Conservation (phyloP, 768 basidiomycete genomes). For the Tricholoma bakamatsutake region DNA sequence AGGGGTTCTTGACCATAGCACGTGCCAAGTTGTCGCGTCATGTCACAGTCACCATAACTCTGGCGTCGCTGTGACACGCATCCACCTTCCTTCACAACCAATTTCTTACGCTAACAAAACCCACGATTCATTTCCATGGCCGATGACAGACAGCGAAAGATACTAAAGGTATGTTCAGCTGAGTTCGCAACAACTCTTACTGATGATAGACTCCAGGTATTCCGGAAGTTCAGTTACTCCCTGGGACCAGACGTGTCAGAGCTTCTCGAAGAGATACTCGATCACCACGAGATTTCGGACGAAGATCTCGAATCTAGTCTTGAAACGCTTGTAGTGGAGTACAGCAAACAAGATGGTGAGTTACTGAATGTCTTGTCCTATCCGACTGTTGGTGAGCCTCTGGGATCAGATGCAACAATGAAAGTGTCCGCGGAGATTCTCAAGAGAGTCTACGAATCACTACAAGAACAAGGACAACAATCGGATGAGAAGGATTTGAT, state of each 20-base stretch:
- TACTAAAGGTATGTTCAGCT: constrained; percentile 36
- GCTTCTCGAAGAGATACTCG: constrained; percentile 66
- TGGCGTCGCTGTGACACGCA: background rate
- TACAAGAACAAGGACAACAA: constrained; percentile 60
- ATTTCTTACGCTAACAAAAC: background rate
- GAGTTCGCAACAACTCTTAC: background rate
- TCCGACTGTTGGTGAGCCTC: background rate
- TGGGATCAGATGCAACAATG: constrained; percentile 63
- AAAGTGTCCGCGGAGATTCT: constrained; percentile 69
- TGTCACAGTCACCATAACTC: background rate
- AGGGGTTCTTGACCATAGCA: background rate
- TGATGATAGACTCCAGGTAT: constrained; percentile 44
- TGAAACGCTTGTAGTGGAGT: constrained; percentile 79
- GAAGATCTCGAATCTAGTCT: constrained; percentile 69
- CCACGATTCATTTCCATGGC: constrained; percentile 25
- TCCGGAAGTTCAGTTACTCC: constrained; percentile 85
- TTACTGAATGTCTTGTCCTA: background rate
- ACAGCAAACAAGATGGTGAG: constrained; percentile 84
- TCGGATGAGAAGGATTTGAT: constrained; percentile 55
- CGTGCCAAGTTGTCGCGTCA: constrained; percentile 3
- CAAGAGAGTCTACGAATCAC: constrained; percentile 64
- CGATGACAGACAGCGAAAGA: constrained; percentile 39
- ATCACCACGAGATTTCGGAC: constrained; percentile 63
- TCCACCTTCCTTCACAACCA: background rate
- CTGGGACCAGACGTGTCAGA: constrained; percentile 73